Evolutionary conservation across 352 stramenopile species (phyloP), one percentile per base, ranked within the genome.

Genomic region (Pythium folliculosum): DNA sequence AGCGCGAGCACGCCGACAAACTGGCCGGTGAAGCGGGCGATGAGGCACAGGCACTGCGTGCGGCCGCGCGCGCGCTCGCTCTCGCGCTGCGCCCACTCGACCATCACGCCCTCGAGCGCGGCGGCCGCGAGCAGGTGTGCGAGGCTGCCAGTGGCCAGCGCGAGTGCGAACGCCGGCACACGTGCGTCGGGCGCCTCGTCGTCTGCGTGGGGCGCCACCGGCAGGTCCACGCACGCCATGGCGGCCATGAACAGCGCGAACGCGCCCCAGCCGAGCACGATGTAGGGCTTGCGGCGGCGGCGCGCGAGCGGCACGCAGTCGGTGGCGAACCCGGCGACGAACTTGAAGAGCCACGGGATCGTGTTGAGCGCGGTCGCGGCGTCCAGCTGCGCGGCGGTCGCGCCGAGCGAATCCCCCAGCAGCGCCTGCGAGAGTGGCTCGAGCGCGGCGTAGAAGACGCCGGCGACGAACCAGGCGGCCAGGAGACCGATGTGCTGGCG

Each of bases 271-370:
- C 70, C 70, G 54, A 76, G 70, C 32, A 70, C 53, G 21, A 76
- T 73, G 54, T 76, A 76, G 12, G 70, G 64, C 65, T 76, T 76
- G 56, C 70, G 61, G 7, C 65, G 70, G 25, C 67, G 60, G 51
- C 67, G 58, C 19, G 62, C 59, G 64, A 76, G 69, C 32, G 70
- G 49, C 30, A 71, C 38, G 40, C 37, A 63, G 45, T 76, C 70
- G 17, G 65, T 57, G 55, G 73, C 25, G 52, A 73, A 73, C n/a
- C 70, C 70, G 35, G 61, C 49, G n/a, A 73, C 12, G 35, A 72
- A 75, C 59, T 72, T 72, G 58, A 67, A 72, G 49, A 63, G 54
- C 65, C 65, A 63, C 14, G 37, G 48, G 7, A 58, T n/a, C 8
- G 45, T 32, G 43, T 63, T 30, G 5, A 72, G 45, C 19, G 58